These are phyloP conservation scores for Stachybotrys echinatus DNA, from an alignment of 2,329 filamentous ascomycete species.

Conservation along the genomic window DNA sequence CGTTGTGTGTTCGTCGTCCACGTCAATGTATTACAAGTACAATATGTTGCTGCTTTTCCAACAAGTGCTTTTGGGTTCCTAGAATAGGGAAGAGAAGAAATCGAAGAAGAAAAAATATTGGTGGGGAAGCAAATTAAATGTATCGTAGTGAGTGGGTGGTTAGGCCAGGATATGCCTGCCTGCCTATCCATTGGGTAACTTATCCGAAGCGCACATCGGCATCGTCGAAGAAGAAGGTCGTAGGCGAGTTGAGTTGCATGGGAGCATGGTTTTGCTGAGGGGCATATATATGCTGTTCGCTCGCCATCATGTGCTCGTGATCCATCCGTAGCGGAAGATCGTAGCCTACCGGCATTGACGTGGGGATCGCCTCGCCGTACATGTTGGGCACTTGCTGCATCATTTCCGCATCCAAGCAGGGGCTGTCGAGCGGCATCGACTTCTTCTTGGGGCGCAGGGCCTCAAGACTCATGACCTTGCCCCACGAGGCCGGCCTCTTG, in stretches of 20 bases:
- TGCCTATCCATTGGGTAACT: neutral
- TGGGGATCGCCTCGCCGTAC: constrained; percentile 21
- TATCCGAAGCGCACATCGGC: constrained; percentile 14
- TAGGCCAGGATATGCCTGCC: neutral
- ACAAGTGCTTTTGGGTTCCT: neutral
- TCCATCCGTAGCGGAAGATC: constrained; percentile 22
- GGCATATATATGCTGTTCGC: constrained; percentile 11
- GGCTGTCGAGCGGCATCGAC: constrained; percentile 22
- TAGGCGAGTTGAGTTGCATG: constrained; percentile 20
- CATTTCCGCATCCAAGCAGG: constrained; percentile 17
- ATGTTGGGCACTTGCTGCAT: constrained; percentile 20
- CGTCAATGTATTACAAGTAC: constrained; percentile 3
- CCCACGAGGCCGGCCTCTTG: constrained; percentile 33
- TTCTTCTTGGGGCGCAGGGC: constrained; percentile 30
- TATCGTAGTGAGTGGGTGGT: neutral
- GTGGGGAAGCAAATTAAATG: neutral
- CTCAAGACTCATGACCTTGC: constrained; percentile 30
- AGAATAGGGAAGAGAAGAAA: neutral
- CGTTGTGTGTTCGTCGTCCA: constrained; percentile 1
- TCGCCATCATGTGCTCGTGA: constrained; percentile 7
- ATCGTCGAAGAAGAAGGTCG: constrained; percentile 20
- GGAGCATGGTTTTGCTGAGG: constrained; percentile 14
- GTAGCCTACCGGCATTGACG: constrained; percentile 19
- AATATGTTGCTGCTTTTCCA: neutral
- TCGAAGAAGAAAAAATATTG: neutral